phyloP scores from a whole-genome alignment of 2,329 filamentous ascomycete genomes.

The Claviceps pazoutovae region DNA sequence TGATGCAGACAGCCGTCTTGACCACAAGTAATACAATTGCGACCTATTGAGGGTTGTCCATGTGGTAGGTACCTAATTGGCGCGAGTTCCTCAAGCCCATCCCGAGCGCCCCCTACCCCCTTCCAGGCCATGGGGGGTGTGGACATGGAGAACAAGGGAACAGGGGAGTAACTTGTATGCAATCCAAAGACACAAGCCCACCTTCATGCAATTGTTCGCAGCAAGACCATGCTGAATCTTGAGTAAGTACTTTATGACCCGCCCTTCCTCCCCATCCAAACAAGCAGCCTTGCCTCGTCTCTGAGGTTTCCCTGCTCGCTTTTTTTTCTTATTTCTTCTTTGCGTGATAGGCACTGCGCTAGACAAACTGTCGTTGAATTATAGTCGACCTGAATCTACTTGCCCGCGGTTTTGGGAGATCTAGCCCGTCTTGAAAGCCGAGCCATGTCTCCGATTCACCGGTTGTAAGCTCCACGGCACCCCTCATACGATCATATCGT shows the following conservation, averaged over 20 bases:
- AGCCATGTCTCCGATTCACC: conserved; percentile 1
- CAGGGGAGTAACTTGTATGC: neutral
- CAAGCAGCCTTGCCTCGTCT: neutral
- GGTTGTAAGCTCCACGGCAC: neutral
- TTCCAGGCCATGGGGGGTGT: neutral
- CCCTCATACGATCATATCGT: neutral
- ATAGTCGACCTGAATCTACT: neutral
- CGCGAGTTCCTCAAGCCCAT: neutral
- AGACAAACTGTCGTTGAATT: neutral
- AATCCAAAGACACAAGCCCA: conserved; percentile 1
- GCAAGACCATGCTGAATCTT: neutral
- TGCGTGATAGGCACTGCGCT: neutral
- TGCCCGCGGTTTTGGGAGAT: neutral
- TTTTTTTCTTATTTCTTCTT: neutral
- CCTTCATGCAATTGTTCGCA: conserved; percentile 1
- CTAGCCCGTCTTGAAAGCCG: neutral
- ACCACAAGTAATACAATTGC: neutral
- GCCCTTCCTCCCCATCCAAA: conserved; percentile 10
- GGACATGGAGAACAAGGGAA: conserved; percentile 2
- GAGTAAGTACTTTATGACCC: conserved; percentile 16
- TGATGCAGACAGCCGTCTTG: conserved; percentile 4
- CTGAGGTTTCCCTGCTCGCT: neutral
- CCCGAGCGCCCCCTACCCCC: neutral
- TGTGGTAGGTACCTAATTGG: neutral
- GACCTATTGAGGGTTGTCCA: neutral